Percentiles rank a stretch among this genome's conserved stretches.
These are phyloP conservation scores for Phytophthora colocasiae DNA, from an alignment of 352 stramenopile genomes.

Conservation along the genomic window DNA sequence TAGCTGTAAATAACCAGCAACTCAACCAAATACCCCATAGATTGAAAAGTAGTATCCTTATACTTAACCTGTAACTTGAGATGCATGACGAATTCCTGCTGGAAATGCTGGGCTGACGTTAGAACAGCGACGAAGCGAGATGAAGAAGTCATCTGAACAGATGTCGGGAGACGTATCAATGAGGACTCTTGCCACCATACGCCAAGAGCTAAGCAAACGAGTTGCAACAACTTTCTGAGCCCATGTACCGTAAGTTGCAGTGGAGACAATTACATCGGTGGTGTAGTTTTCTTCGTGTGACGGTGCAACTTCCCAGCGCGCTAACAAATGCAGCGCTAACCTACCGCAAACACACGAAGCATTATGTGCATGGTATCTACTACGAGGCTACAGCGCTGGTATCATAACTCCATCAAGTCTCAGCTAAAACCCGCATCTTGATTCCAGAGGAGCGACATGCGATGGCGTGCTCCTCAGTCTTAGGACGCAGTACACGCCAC, in stretches of 20 bases:
- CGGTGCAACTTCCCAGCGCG: too few relatives aligned
- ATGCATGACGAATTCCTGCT: too few relatives aligned
- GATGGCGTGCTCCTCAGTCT: constrained; percentile 1
- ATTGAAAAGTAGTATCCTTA: too few relatives aligned
- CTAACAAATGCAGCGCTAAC: too few relatives aligned
- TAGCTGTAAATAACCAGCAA: constrained; percentile 41
- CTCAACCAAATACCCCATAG: constrained; percentile 26
- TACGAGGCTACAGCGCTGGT: not conserved
- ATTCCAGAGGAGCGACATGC: constrained; percentile 1
- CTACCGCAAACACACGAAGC: too few relatives aligned
- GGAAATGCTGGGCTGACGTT: too few relatives aligned
- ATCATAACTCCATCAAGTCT: not conserved
- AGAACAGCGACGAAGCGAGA: constrained; percentile 3
- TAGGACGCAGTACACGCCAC: constrained; percentile 2
- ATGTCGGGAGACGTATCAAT: constrained; percentile 1
- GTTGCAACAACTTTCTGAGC: too few relatives aligned
- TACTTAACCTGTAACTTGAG: too few relatives aligned
- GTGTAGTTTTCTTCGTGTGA: too few relatives aligned
- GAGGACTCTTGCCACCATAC: constrained; percentile 4
- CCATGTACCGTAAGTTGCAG: too few relatives aligned
- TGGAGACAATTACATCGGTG: too few relatives aligned
- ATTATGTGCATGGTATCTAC: not conserved
- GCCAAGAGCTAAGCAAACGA: constrained; percentile 2
- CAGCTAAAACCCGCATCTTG: not conserved
- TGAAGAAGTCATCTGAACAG: constrained; percentile 1